These are phyloP conservation scores for Termitomyces heimii DNA, from an alignment of 768 basidiomycete species.

Conservation along the genomic window DNA sequence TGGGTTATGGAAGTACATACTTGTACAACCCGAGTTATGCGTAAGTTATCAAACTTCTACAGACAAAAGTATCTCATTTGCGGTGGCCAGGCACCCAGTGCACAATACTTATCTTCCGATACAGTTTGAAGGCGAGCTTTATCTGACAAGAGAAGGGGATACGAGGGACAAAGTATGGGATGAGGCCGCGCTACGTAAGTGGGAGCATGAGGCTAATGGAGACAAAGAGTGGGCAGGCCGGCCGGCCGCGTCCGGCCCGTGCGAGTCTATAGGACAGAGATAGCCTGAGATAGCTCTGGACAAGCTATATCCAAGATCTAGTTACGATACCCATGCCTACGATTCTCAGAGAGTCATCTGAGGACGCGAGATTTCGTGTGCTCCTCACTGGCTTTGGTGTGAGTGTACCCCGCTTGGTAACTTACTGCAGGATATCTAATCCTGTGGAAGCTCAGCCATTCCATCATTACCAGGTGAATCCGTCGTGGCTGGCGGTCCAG, in stretches of 20 bases:
- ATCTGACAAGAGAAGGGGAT: constrained; percentile 40
- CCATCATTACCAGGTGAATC: constrained; percentile 49
- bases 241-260: constrained; percentile 11
- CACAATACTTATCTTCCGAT: constrained; percentile 56
- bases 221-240: constrained; percentile 44
- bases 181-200: constrained; percentile 45
- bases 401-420: constrained; percentile 20
- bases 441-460: constrained; percentile 40
- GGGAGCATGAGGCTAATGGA: constrained; percentile 51
- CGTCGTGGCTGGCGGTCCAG: constrained; percentile 67
- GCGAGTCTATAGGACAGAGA: constrained; percentile 4
- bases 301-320: not conserved
- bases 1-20: constrained; percentile 64
- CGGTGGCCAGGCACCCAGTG: constrained; percentile 50
- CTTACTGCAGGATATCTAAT: constrained; percentile 8
- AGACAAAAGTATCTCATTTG: not conserved
- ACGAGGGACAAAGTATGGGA: constrained; percentile 49
- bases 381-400: constrained; percentile 52
- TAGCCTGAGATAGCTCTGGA: not conserved
- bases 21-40: constrained; percentile 55
- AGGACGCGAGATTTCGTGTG: constrained; percentile 34
- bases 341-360: constrained; percentile 18
- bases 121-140: constrained; percentile 34
- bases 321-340: constrained; percentile 22
- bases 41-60: constrained; percentile 23